phyloP scores from a whole-genome alignment of 805 yeast genomes.

The Candida caryicola region DNA sequence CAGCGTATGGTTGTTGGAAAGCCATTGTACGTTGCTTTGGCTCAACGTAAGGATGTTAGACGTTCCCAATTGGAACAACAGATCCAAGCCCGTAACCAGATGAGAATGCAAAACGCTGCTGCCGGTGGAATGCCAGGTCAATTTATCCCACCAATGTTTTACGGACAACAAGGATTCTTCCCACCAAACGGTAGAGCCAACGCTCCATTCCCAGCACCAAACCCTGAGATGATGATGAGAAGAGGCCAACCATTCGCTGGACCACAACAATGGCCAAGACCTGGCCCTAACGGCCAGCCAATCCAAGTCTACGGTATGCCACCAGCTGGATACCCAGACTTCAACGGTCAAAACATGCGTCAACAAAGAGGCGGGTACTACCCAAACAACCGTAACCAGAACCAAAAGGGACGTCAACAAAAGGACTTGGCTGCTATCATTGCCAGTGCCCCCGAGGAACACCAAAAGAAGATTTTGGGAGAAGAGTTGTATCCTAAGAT shows the following conservation, averaged over 20 bases:
- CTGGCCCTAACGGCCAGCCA: conserved; percentile 85
- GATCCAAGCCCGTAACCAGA: conserved; percentile 95
- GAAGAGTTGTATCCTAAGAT: conserved; percentile 95
- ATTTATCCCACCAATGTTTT: conserved; percentile 83
- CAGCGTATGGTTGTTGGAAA: conserved; percentile 92
- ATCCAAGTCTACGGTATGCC: conserved; percentile 80
- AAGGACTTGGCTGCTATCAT: conserved; percentile 60
- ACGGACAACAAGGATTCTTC: conserved; percentile 81
- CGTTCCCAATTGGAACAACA: conserved; percentile 96
- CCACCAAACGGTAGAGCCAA: conserved; percentile 83
- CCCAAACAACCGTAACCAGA: conserved; percentile 42
- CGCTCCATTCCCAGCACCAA: conserved; percentile 66
- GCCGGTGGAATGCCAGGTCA: conserved; percentile 87
- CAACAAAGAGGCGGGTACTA: conserved; percentile 63
- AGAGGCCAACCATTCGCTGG: conserved; percentile 67
- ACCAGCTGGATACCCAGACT: conserved; percentile 65
- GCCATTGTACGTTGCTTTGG: conserved; percentile 97
- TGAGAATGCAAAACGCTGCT: conserved; percentile 96
- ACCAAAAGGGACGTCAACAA: conserved; percentile 40
- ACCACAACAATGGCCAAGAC: conserved; percentile 69
- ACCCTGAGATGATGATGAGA: conserved; percentile 75
- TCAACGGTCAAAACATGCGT: conserved; percentile 41
- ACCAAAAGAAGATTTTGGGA: conserved; percentile 96
- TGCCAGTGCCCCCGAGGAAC: conserved; percentile 72
- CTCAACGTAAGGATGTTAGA: conserved; percentile 98